Conservation (phyloP, 1,139 yeast species). For the Scheffersomyces cryptocercus region DNA sequence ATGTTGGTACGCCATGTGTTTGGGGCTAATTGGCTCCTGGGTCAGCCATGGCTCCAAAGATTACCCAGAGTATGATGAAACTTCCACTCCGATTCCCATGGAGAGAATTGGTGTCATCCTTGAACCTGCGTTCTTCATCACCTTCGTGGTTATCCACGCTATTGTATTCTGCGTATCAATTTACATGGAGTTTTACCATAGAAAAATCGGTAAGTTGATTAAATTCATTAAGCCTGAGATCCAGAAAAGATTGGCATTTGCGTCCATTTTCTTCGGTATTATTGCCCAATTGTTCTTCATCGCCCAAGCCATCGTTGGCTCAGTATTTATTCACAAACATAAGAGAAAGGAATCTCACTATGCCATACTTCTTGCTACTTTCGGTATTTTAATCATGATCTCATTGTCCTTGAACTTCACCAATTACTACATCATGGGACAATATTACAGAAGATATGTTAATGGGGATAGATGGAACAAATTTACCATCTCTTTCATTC, state of each 20-base stretch:
- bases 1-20: slow-evolving; percentile 28
- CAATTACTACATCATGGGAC: slow-evolving; percentile 35
- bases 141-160: slow-evolving; percentile 25
- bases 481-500: slow-evolving; percentile 32
- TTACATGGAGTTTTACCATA: slow-evolving; percentile 31
- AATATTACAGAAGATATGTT: slow-evolving; percentile 30
- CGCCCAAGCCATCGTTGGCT: slow-evolving; percentile 23
- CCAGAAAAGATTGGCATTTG: slow-evolving; percentile 28
- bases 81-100: slow-evolving; percentile 17
- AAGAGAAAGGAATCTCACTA: slow-evolving; percentile 23
- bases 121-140: slow-evolving; percentile 25
- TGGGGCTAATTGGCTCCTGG: slow-evolving; percentile 27
- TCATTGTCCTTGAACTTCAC: slow-evolving; percentile 25
- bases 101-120: slow-evolving; percentile 30
- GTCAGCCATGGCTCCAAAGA: slow-evolving; percentile 18
- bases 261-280: slow-evolving; percentile 24
- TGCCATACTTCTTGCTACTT: slow-evolving; percentile 26
- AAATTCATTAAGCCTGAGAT: slow-evolving; percentile 29
- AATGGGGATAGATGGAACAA: slow-evolving; percentile 34
- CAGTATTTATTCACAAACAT: slow-evolving; percentile 20
- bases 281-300: slow-evolving; percentile 28
- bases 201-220: slow-evolving; percentile 32
- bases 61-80: slow-evolving; percentile 20
- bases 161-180: slow-evolving; percentile 26
- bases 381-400: slow-evolving; percentile 23